Evolutionary conservation across 495 filamentous ascomycete species (phyloP).

Genomic region (Talaromyces stipitatus): DNA sequence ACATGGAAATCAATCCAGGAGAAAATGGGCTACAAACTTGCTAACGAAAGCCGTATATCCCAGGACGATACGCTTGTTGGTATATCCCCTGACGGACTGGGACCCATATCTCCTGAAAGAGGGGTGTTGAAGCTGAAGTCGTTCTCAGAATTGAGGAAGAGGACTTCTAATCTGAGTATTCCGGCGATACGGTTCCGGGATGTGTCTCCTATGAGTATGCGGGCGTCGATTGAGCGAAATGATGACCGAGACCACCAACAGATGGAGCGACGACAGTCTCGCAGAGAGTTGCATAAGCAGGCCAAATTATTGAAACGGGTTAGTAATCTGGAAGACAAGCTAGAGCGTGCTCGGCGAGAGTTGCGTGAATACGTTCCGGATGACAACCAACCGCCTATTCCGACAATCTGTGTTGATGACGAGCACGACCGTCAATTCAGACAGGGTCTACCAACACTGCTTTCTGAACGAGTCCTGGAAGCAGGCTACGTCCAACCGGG

Average conservation of each 20-base stretch:
- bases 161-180: slow-evolving; percentile 23
- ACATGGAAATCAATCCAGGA: slow-evolving; percentile 33
- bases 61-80: slow-evolving; percentile 5
- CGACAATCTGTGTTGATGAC: slow-evolving; percentile 22
- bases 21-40: slow-evolving; percentile 23
- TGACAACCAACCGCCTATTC: slow-evolving; percentile 19
- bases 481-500: neutral
- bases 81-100: neutral
- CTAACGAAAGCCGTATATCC: neutral
- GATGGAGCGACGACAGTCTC: slow-evolving; percentile 45
- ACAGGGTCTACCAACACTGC: slow-evolving; percentile 50
- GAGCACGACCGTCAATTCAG: slow-evolving; percentile 42
- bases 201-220: slow-evolving; percentile 2
- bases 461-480: slow-evolving; percentile 49
- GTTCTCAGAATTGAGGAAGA: slow-evolving; percentile 31
- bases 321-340: slow-evolving; percentile 57
- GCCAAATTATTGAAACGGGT: slow-evolving; percentile 56
- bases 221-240: slow-evolving; percentile 10
- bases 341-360: slow-evolving; percentile 50
- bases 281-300: slow-evolving; percentile 54
- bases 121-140: slow-evolving; percentile 9
- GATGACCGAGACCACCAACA: slow-evolving; percentile 18
- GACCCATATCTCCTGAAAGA: neutral
- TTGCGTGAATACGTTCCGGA: slow-evolving; percentile 42
- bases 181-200: slow-evolving; percentile 22